Evolutionary conservation across 495 filamentous ascomycete species (phyloP).

Genomic region (Aspergillus asperescens): DNA sequence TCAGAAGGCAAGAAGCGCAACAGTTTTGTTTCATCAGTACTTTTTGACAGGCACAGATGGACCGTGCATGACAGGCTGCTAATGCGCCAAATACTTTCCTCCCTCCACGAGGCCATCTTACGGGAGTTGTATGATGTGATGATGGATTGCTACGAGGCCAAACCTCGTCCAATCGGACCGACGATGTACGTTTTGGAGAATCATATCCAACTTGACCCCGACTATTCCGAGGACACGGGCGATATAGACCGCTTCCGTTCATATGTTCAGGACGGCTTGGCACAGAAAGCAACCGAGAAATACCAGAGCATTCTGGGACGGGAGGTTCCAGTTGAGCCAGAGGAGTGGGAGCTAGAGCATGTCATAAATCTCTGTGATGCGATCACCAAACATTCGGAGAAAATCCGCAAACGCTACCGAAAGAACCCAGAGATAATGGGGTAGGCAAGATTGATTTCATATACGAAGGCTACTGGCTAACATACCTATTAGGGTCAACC

Average conservation of each 20-base stretch:
- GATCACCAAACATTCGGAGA: constrained; percentile 73
- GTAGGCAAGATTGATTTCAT: constrained; percentile 31
- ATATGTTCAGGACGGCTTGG: constrained; percentile 66
- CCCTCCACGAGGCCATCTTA: constrained; percentile 74
- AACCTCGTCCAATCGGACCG: constrained; percentile 69
- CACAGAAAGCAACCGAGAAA: constrained; percentile 63
- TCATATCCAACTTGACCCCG: constrained; percentile 73
- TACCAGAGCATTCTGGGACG: constrained; percentile 68
- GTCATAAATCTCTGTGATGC: constrained; percentile 82
- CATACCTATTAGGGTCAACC: constrained; percentile 54
- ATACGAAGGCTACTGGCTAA: constrained; percentile 20
- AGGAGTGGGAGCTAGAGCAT: constrained; percentile 79
- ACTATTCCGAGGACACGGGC: constrained; percentile 63
- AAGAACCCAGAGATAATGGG: constrained; percentile 88
- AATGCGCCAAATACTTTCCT: constrained; percentile 68
- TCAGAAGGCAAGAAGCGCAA: constrained; percentile 51
- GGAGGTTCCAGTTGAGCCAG: constrained; percentile 66
- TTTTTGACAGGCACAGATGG: constrained; percentile 65
- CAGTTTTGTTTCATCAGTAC: constrained; percentile 37
- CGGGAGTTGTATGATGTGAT: constrained; percentile 83
- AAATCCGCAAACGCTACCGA: constrained; percentile 84
- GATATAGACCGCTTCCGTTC: constrained; percentile 63
- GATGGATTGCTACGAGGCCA: constrained; percentile 83
- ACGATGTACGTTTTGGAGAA: constrained; percentile 78
- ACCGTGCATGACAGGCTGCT: constrained; percentile 70